phyloP scores from a whole-genome alignment of 2,329 filamentous ascomycete genomes.

The Fusarium haematococcum region DNA sequence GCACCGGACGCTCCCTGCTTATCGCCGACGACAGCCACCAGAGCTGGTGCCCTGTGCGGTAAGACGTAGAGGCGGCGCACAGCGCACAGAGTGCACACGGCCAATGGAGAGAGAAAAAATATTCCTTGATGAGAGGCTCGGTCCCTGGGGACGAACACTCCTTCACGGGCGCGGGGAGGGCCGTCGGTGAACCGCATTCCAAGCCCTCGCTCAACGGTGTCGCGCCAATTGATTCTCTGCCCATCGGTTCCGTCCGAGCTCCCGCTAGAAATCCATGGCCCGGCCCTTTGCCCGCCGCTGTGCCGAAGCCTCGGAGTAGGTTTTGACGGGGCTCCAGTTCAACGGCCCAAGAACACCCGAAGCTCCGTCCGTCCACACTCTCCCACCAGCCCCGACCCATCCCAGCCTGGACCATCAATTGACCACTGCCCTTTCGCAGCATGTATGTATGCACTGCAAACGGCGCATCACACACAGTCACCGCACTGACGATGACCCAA shows the following conservation, averaged over 20 bases:
- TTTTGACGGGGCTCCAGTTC: not conserved
- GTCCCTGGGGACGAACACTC: not conserved
- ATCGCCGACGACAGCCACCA: not conserved
- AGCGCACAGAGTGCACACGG: conserved; percentile 11
- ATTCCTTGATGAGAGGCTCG: not conserved
- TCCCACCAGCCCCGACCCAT: not conserved
- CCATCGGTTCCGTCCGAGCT: conserved; percentile 2
- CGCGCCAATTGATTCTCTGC: conserved; percentile 10
- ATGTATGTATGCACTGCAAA: not conserved
- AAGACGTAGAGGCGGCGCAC: conserved; percentile 7
- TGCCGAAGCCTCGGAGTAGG: conserved; percentile 17
- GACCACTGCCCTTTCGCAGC: conserved; percentile 8
- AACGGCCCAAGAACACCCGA: conserved; percentile 7
- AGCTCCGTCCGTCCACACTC: not conserved
- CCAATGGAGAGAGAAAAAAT: not conserved
- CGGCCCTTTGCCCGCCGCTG: conserved; percentile 3
- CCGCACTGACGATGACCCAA: conserved; percentile 10
- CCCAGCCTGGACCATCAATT: conserved; percentile 21
- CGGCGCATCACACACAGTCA: not conserved
- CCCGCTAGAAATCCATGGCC: conserved; percentile 1
- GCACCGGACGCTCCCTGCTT: conserved; percentile 27
- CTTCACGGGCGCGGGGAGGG: conserved; percentile 1
- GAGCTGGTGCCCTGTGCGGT: not conserved
- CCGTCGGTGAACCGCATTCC: not conserved
- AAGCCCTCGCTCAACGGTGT: not conserved